These are phyloP conservation scores for Pleurotus salmoneostramineus DNA, from an alignment of 768 basidiomycete genomes.

Conservation along the genomic window DNA sequence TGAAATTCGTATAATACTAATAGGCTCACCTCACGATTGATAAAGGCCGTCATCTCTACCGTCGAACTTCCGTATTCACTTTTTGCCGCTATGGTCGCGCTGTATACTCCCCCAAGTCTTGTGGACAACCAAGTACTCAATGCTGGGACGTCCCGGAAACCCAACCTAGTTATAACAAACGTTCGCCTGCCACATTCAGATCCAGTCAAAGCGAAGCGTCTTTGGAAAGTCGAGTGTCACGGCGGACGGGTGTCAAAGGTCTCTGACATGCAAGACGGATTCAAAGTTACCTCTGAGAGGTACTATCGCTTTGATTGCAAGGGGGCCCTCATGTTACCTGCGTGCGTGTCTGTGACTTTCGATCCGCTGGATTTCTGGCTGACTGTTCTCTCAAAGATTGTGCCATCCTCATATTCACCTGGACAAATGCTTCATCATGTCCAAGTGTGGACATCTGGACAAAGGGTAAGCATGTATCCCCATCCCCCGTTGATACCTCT, in stretches of 20 bases:
- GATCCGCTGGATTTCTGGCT: not conserved
- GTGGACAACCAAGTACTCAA: slow-evolving; percentile 5
- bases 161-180: slow-evolving; percentile 14
- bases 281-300: slow-evolving; percentile 3
- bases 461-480: slow-evolving; percentile 40
- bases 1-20: not conserved
- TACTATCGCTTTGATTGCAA: slow-evolving; percentile 18
- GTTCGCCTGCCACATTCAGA: slow-evolving; percentile 26
- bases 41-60: not conserved
- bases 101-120: slow-evolving; percentile 2
- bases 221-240: slow-evolving; percentile 27
- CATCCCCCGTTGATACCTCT: not conserved
- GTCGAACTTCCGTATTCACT: not conserved
- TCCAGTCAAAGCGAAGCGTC: slow-evolving; percentile 16
- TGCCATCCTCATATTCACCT: slow-evolving; percentile 67
- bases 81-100: not conserved
- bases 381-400: slow-evolving; percentile 21
- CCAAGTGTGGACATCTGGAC: slow-evolving; percentile 44
- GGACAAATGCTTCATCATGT: slow-evolving; percentile 66
- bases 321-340: slow-evolving; percentile 31
- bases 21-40: not conserved
- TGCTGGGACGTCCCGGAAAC: not conserved
- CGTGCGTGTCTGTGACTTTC: slow-evolving; percentile 20
- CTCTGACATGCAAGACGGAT: slow-evolving; percentile 8
- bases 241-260: slow-evolving; percentile 22